These are phyloP conservation scores for Colletotrichum eremochloae DNA, from an alignment of 2,329 filamentous ascomycete species.

Conservation along the genomic window DNA sequence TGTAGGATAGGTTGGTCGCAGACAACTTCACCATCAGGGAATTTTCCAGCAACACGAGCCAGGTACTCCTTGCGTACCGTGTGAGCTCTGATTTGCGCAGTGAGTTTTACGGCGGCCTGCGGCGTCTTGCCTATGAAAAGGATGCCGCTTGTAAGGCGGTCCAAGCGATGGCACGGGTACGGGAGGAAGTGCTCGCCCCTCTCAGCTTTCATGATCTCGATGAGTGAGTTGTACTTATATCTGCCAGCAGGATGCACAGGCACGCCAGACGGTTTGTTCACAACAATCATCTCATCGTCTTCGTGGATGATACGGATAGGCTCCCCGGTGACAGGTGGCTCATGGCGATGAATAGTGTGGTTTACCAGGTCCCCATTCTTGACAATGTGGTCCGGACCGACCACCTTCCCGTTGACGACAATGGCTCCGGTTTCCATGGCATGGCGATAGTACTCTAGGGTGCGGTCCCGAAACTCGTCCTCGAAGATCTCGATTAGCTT, in stretches of 20 bases:
- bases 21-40: constrained; percentile 90
- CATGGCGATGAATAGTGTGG: constrained; percentile 94
- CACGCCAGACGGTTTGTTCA: constrained; percentile 95
- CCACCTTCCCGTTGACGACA: constrained; percentile 80
- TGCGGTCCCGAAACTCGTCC: constrained; percentile 91
- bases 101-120: constrained; percentile 82
- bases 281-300: constrained; percentile 92
- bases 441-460: constrained; percentile 86
- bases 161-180: constrained; percentile 89
- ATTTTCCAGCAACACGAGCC: constrained; percentile 89
- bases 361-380: constrained; percentile 93
- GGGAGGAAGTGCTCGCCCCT: constrained; percentile 67
- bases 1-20: constrained; percentile 95
- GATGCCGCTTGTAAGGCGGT: constrained; percentile 92
- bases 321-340: constrained; percentile 88
- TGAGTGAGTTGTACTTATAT: constrained; percentile 94
- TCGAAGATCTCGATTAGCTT: constrained; percentile 88
- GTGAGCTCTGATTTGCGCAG: constrained; percentile 80
- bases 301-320: constrained; percentile 89
- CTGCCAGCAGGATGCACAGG: constrained; percentile 95
- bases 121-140: constrained; percentile 97
- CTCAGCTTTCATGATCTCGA: constrained; percentile 92
- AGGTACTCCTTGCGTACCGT: constrained; percentile 96
- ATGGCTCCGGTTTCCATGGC: constrained; percentile 87
- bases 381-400: constrained; percentile 77